Conservation (phyloP, 1,284 basidiomycete species). For the Ceratobasidium papillatum region DNA sequence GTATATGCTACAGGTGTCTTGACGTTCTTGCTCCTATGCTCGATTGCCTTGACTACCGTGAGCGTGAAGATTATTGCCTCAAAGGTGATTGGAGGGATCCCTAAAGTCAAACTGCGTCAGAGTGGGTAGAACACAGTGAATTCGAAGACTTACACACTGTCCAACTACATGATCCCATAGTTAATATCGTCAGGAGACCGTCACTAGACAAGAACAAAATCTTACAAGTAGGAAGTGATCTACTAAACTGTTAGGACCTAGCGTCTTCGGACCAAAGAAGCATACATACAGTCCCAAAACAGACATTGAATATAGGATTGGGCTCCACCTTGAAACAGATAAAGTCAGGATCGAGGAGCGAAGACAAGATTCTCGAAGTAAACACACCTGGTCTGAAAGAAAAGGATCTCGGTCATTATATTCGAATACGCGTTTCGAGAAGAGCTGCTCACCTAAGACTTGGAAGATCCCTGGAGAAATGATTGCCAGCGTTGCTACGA, state of each 20-base stretch:
- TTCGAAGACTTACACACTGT: constrained; percentile 22
- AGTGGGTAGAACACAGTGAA: neutral
- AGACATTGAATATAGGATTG: constrained; percentile 40
- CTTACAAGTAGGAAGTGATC: constrained; percentile 39
- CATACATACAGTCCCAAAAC: constrained; percentile 30
- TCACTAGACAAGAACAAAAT: neutral
- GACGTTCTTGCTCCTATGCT: constrained; percentile 29
- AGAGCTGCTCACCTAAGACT: constrained; percentile 25
- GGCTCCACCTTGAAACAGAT: constrained; percentile 22
- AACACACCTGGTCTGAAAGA: neutral
- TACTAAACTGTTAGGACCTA: neutral
- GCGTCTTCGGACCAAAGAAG: neutral
- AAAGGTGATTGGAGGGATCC: constrained; percentile 41
- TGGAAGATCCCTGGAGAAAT: constrained; percentile 30
- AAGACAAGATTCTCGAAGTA: neutral
- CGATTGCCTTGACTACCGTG: constrained; percentile 37
- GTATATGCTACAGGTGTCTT: constrained; percentile 41
- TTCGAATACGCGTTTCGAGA: neutral
- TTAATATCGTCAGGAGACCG: neutral
- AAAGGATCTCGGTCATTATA: neutral
- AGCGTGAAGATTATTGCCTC: constrained; percentile 40
- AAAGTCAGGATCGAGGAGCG: neutral
- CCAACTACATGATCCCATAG: neutral
- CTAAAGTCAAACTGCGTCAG: neutral
- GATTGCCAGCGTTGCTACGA: constrained; percentile 34